Conservation (phyloP, 345 rosid genomes). For the Populus deltoides region DNA sequence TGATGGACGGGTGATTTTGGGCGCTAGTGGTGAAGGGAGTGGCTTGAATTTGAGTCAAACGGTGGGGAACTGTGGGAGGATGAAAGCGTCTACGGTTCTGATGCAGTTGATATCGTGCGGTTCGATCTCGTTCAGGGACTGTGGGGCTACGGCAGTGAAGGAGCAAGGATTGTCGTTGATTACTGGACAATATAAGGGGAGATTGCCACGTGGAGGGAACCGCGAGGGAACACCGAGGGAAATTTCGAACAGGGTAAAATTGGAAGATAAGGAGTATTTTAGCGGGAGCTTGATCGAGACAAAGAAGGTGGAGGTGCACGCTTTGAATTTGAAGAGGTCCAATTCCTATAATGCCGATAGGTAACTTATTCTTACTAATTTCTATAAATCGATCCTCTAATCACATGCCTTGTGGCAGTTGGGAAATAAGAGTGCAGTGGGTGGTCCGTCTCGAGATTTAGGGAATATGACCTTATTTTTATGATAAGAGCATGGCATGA, state of each 20-base stretch:
- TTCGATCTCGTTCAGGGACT: constrained; percentile 70
- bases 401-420: not conserved
- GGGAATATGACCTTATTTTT: no score
- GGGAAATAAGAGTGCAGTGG: not conserved
- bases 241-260: constrained; percentile 42
- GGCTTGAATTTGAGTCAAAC: constrained; percentile 33
- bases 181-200: constrained; percentile 40
- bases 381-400: not conserved
- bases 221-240: constrained; percentile 35
- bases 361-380: constrained; percentile 29
- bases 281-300: constrained; percentile 95
- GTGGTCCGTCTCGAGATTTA: not conserved
- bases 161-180: constrained; percentile 63
- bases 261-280: constrained; percentile 86
- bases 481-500: not conserved
- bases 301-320: constrained; percentile 46
- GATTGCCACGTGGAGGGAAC: constrained; percentile 51
- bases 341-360: constrained; percentile 80
- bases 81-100: constrained; percentile 74
- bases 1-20: constrained; percentile 57
- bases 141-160: constrained; percentile 55
- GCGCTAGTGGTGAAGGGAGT: constrained; percentile 4
- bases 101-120: constrained; percentile 97
- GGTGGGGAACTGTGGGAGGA: constrained; percentile 51
- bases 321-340: constrained; percentile 73